These are phyloP conservation scores for Hymenoscyphus albidus DNA, from an alignment of 2,329 filamentous ascomycete species.

Conservation along the genomic window DNA sequence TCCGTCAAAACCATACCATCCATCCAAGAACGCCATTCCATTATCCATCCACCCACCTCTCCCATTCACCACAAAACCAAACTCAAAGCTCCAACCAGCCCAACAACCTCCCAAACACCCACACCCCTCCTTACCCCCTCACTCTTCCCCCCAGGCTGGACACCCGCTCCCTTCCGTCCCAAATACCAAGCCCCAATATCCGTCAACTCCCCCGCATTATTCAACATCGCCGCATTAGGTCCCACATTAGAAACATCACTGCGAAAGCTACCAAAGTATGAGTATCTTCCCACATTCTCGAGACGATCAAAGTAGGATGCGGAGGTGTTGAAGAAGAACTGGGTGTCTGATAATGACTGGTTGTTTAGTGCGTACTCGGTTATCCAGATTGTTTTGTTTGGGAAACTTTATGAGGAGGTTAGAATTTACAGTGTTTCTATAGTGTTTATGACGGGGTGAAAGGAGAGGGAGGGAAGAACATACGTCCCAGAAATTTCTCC, in stretches of 20 bases:
- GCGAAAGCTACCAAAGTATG: slow-evolving; percentile 73
- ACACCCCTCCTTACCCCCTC: background rate
- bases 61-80: background rate
- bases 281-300: slow-evolving; percentile 61
- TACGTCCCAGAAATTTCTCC: slow-evolving; percentile 33
- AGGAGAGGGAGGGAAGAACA: slow-evolving; percentile 5
- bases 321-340: slow-evolving; percentile 65
- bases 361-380: slow-evolving; percentile 68
- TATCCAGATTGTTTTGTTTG: slow-evolving; percentile 65
- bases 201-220: slow-evolving; percentile 63
- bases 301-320: slow-evolving; percentile 61
- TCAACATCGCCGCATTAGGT: slow-evolving; percentile 67
- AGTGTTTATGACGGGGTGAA: too few relatives aligned
- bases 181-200: slow-evolving; percentile 77
- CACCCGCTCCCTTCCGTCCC: slow-evolving; percentile 45
- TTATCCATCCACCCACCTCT: background rate
- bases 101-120: background rate
- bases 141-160: slow-evolving; percentile 8
- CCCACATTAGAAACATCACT: slow-evolving; percentile 69
- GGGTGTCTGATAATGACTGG: slow-evolving; percentile 52
- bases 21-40: background rate
- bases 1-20: too few relatives aligned
- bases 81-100: background rate
- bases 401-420: slow-evolving; percentile 44
- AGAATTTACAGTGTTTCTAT: slow-evolving; percentile 32